Conservation (phyloP, 352 stramenopile genomes). For the Globisporangium camurandrum region DNA sequence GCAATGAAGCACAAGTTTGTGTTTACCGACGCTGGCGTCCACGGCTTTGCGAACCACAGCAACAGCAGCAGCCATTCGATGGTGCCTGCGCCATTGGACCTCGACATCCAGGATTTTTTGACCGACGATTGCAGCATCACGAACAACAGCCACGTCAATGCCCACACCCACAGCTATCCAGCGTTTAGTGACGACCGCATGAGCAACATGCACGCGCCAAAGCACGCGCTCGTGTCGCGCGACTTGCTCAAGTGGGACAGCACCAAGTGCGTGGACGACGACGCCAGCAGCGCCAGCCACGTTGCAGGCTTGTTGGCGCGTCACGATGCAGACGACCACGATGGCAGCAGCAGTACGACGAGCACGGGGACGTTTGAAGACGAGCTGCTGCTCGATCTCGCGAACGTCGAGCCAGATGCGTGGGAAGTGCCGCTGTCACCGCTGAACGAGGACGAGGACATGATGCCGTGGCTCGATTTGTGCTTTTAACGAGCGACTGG, state of each 20-base stretch:
- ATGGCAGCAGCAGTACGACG: conserved; percentile 16
- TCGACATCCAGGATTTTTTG: conserved; percentile 77
- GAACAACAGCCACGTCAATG: conserved; percentile 14
- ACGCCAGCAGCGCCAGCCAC: conserved; percentile 14
- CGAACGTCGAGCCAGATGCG: conserved; percentile 61
- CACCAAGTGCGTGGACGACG: conserved; percentile 17
- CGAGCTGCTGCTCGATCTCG: conserved; percentile 62
- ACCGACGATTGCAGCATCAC: conserved; percentile 70
- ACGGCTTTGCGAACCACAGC: too few relatives aligned
- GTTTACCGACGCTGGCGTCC: conserved; percentile 12
- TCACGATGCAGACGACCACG: conserved; percentile 12
- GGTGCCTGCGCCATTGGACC: conserved; percentile 29
- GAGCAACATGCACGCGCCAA: conserved; percentile 23
- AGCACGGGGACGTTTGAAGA: conserved; percentile 35
- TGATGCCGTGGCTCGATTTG: conserved; percentile 80
- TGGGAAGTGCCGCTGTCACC: conserved; percentile 80
- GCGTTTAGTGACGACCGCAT: conserved; percentile 34
- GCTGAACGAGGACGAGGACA: conserved; percentile 75
- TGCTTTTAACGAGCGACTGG: conserved; percentile 47
- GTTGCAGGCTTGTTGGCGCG: conserved; percentile 5
- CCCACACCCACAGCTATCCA: conserved; percentile 25
- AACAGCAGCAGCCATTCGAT: too few relatives aligned
- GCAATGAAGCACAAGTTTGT: conserved; percentile 39
- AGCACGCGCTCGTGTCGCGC: conserved; percentile 52
- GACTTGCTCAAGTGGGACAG: conserved; percentile 63